These are phyloP conservation scores for Trichoderma guizhouense DNA, from an alignment of 2,329 filamentous ascomycete species.

Conservation along the genomic window DNA sequence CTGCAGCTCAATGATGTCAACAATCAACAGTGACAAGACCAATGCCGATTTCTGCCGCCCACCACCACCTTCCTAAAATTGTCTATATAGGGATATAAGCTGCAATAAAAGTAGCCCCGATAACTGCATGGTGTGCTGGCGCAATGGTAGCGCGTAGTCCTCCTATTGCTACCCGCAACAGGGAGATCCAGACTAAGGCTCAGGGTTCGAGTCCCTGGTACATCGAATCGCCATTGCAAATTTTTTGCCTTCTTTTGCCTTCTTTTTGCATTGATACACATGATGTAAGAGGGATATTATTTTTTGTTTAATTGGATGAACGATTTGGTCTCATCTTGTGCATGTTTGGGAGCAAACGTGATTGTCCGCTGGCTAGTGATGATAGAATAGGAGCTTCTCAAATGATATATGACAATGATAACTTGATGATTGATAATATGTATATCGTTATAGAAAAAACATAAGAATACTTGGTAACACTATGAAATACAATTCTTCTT, in stretches of 20 bases:
- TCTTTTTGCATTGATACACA: not conserved
- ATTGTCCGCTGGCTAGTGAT: not conserved
- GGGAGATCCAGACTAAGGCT: slow-evolving; percentile 19
- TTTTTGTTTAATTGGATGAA: not conserved
- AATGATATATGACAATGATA: not conserved
- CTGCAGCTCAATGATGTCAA: slow-evolving; percentile 2
- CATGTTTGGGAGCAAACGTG: not conserved
- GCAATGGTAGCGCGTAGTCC: slow-evolving; percentile 21
- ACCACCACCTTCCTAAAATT: not conserved
- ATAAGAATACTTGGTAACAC: not conserved
- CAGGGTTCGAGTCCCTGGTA: slow-evolving; percentile 21
- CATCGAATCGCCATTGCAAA: not conserved
- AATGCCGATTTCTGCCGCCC: not conserved
- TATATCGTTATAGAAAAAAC: not conserved
- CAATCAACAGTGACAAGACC: not conserved
- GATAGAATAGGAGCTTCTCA: not conserved
- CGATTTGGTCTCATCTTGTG: rapidly evolving
- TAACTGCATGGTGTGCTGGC: slow-evolving; percentile 20
- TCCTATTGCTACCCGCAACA: slow-evolving; percentile 17
- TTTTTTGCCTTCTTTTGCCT: not conserved
- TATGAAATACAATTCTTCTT: not conserved
- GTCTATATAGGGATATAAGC: not conserved
- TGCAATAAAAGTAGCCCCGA: not conserved
- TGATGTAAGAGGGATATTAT: not conserved
- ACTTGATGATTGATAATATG: not conserved